Evolutionary conservation across 768 basidiomycete species (phyloP), one percentile per base, ranked within the genome.

Genomic region (Lepiota venenata): DNA sequence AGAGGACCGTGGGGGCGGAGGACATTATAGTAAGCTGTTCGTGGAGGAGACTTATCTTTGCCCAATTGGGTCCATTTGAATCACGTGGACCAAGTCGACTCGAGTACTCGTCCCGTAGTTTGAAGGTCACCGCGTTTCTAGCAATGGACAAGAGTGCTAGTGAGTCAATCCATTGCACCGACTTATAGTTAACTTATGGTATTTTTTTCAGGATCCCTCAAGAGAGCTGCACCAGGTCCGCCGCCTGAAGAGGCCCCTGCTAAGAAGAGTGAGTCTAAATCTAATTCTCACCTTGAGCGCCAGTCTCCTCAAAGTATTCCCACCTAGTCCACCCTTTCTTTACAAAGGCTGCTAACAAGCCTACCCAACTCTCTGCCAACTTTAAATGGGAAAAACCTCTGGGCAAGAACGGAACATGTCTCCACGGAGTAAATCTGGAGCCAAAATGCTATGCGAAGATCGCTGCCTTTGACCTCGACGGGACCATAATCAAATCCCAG

Each of bases 391-490:
- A 74, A 9, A 60, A 69, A 9, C 62, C 76, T 11, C 58, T 76
- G 2, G 77, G 77, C 12, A 61, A 66, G 12, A 63, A 63, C 1
- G 58, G 65, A 2, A 70, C 74, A 14, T 80, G 77, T 66, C 64
- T 79, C 32, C 69, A 79, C 55, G 77, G 66, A 10, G 56, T 70
- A 43, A 71, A 78, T 55, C 64, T 72, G 4, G 58, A 64, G 0
- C 85, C 84, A 0, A 63, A 68, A 11, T 69, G 73, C 7, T 70
- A 68, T 1, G 35, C 74, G n/a, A 87, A 85, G 59, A 80, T 93
- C 29, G 88, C 90, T 9, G 79, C 84, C 11, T 89, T 94, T 58
- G 94, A 97, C 66, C 72, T 97, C 20, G 94, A 97, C 64, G 92
- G 90, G 2, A 94, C 92, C 0, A 61, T 95, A 56, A 93, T 97